Percentiles rank a stretch among this genome's conserved stretches.
Evolutionary conservation across 1,284 basidiomycete species (phyloP).

Genomic region (Naganishia sp.): DNA sequence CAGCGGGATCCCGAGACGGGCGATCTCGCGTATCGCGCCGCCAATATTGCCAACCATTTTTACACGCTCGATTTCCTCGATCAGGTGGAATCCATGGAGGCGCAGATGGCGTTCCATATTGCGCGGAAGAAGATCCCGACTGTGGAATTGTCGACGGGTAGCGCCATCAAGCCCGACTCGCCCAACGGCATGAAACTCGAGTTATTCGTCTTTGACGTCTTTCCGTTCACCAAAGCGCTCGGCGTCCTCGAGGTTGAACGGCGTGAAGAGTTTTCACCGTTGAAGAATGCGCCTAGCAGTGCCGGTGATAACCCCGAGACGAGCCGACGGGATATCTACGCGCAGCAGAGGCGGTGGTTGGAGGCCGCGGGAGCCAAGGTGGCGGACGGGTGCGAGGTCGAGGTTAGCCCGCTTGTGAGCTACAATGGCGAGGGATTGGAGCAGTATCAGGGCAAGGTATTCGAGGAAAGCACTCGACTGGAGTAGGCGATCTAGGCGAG

Average conservation of each 20-base stretch:
- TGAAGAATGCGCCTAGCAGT: conserved; percentile 96
- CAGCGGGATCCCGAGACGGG: conserved; percentile 67
- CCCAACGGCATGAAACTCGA: conserved; percentile 99
- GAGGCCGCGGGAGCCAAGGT: conserved; percentile 74
- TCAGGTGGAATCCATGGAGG: conserved; percentile 77
- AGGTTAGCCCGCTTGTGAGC: conserved; percentile 82
- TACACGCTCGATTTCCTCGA: conserved; percentile 88
- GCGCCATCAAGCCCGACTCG: conserved; percentile 71
- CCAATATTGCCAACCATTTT: conserved; percentile 98
- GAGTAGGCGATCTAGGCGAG: neutral
- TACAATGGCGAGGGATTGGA: conserved; percentile 93
- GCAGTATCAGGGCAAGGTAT: conserved; percentile 72
- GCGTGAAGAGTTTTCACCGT: conserved; percentile 87
- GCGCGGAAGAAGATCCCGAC: conserved; percentile 96
- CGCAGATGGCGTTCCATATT: conserved; percentile 92
- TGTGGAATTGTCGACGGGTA: conserved; percentile 68
- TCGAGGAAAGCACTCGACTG: conserved; percentile 57
- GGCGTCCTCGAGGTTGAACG: conserved; percentile 87
- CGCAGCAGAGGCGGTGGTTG: conserved; percentile 87
- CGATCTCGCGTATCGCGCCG: conserved; percentile 86
- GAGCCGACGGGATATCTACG: conserved; percentile 81
- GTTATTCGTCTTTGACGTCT: conserved; percentile 98
- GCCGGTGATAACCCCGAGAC: conserved; percentile 93
- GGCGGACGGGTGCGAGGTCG: conserved; percentile 67
- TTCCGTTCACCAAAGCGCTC: conserved; percentile 84